A percentile compares a stretch with the other conserved stretches of the same genome.
Conservation (phyloP, 495 filamentous ascomycete genomes). For the Bacidia rubella region DNA sequence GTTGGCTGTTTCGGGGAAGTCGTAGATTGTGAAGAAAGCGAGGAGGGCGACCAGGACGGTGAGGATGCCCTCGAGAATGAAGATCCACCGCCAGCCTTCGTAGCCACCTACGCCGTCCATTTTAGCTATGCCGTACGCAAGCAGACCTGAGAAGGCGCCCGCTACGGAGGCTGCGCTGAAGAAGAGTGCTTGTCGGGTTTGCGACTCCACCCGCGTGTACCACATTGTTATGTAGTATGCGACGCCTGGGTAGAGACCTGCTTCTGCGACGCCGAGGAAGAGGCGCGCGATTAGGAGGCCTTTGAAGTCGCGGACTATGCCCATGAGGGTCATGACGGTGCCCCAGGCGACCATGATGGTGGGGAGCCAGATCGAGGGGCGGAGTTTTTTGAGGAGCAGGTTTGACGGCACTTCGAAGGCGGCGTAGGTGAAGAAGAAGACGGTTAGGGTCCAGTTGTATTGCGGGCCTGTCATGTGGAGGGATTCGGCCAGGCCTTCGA, state of each 20-base stretch:
- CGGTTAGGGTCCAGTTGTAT: conserved; percentile 48
- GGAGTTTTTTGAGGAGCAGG: conserved; percentile 49
- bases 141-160: conserved; percentile 64
- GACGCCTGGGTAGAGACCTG: conserved; percentile 55
- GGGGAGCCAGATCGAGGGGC: conserved; percentile 44
- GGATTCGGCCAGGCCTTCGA: conserved; percentile 46
- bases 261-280: conserved; percentile 51
- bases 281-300: conserved; percentile 41
- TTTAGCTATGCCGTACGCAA: conserved; percentile 48
- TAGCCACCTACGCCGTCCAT: conserved; percentile 50
- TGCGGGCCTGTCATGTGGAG: conserved; percentile 41
- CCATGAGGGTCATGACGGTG: conserved; percentile 17
- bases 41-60: conserved; percentile 48
- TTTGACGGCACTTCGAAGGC: conserved; percentile 53
- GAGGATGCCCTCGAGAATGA: conserved; percentile 63
- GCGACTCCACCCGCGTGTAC: conserved; percentile 59
- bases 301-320: conserved; percentile 42
- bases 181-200: conserved; percentile 62
- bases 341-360: conserved; percentile 44
- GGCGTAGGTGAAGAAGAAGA: conserved; percentile 56
- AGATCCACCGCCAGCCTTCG: conserved; percentile 75
- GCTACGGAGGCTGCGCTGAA: conserved; percentile 60
- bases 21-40: conserved; percentile 57
- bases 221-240: conserved; percentile 73
- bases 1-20: conserved; percentile 54